These are phyloP conservation scores for Penicillium verhagenii DNA, from an alignment of 495 filamentous ascomycete genomes.

Conservation along the genomic window DNA sequence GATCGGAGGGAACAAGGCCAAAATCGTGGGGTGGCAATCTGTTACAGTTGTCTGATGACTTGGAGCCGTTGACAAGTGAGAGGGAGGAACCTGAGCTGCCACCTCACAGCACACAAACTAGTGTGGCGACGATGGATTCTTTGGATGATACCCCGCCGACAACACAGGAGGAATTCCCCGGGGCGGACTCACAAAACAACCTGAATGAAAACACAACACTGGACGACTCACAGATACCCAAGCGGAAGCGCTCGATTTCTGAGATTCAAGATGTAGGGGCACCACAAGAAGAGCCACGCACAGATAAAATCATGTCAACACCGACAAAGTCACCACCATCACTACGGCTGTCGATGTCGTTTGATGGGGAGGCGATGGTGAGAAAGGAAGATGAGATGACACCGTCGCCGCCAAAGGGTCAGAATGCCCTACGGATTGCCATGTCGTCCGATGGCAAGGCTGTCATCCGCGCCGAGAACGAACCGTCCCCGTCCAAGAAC, in stretches of 20 bases:
- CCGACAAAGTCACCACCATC: constrained; percentile 45
- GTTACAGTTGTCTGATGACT: constrained; percentile 34
- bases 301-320: constrained; percentile 15
- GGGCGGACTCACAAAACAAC: constrained; percentile 14
- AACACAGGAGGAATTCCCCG: constrained; percentile 22
- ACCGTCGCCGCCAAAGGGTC: constrained; percentile 66
- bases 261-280: constrained; percentile 24
- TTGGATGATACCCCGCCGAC: constrained; percentile 29
- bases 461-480: constrained; percentile 46
- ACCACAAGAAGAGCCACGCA: constrained; percentile 10
- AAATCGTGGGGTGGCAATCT: constrained; percentile 29
- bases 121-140: constrained; percentile 31
- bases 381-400: constrained; percentile 60
- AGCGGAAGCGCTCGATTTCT: constrained; percentile 40
- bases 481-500: constrained; percentile 51
- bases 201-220: constrained; percentile 7
- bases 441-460: constrained; percentile 54
- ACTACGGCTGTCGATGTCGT: constrained; percentile 63
- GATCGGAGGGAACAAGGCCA: constrained; percentile 15
- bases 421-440: constrained; percentile 43
- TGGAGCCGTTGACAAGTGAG: constrained; percentile 25
- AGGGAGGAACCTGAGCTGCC: constrained; percentile 28
- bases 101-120: constrained; percentile 36
- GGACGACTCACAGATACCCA: constrained; percentile 28
- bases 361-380: constrained; percentile 82